Base-by-base conservation (phyloP, 2,329 filamentous ascomycete species). In the Hypoxylon sp. region DNA sequence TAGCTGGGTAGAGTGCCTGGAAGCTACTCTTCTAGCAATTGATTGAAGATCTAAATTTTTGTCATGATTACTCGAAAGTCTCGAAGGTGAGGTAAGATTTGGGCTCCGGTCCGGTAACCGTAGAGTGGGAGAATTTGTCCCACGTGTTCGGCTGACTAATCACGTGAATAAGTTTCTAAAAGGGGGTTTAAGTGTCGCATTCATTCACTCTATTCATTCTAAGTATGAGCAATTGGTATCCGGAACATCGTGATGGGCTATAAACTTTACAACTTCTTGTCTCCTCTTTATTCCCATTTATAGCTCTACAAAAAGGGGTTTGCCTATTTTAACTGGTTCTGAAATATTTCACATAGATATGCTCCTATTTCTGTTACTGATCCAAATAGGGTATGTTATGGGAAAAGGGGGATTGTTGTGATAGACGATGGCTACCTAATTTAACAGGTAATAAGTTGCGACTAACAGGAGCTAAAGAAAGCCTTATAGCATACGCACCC, bases 71-170 rank as follows among this genome's bases (percentile, higher is more conserved):
- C 34, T 14, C 5, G 6, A 7, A 30, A 13, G 6, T 32, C 9
- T n/a, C n/a, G n/a, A 30, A 30, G 28, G 6, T 7, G 28, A 17
- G 14, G 13, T 30, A 17, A 30, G 28, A 30, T 30, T 30, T 30
- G 28, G 28, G 28, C 9, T 6, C 5, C 28, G 5, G 28, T 30
- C 46, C 46, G 32, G 49, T 52, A 34, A 38, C 49, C n/a, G n/a
- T n/a, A n/a, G n/a, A n/a, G n/a, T n/a, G 57, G 57, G 30, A 50
- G 32, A 60, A 50, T 59, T 21, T 21, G 23, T 50, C 14, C 34
- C 57, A 60, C 32, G 57, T 60, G 57, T 48, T 17, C 7, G 25
- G 48, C 46, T 60, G 57, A 60, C 57, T 60, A 51, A 60, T 23
- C 48, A 43, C 2, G 3, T 4, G 3, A 30, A 36, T 14, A 1